Conservation (phyloP, 2,329 filamentous ascomycete genomes). For the Penicillium sp. region DNA sequence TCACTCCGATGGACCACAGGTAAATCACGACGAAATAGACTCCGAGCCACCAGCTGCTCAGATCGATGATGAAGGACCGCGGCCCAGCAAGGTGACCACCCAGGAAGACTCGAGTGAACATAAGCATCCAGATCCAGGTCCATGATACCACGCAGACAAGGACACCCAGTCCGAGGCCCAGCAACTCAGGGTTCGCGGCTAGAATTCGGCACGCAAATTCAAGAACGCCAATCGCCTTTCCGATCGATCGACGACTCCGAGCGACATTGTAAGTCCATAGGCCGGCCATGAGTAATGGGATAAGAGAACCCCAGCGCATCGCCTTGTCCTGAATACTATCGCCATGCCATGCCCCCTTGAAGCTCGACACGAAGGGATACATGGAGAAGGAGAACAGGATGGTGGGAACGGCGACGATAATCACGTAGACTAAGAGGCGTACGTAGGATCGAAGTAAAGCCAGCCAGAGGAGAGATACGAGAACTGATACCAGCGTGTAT, state of each 20-base stretch:
- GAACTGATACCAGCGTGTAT: conserved; percentile 84
- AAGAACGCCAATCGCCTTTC: conserved; percentile 80
- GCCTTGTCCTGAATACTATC: conserved; percentile 76
- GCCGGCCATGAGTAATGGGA: conserved; percentile 70
- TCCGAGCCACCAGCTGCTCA: conserved; percentile 94
- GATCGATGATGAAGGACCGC: conserved; percentile 73
- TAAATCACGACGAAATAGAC: conserved; percentile 90
- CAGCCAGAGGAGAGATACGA: conserved; percentile 88
- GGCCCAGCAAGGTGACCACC: conserved; percentile 72
- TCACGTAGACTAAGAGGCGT: conserved; percentile 73
- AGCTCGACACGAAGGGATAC: conserved; percentile 88
- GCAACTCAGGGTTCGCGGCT: conserved; percentile 75
- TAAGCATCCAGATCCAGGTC: conserved; percentile 94
- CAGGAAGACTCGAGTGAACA: conserved; percentile 94
- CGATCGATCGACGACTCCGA: conserved; percentile 74
- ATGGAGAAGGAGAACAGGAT: conserved; percentile 86
- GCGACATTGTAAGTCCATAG: conserved; percentile 83
- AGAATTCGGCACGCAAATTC: conserved; percentile 91
- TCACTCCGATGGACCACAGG: conserved; percentile 86
- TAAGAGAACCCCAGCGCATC: conserved; percentile 82
- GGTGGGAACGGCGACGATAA: conserved; percentile 79
- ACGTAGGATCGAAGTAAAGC: conserved; percentile 85
- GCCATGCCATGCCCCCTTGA: conserved; percentile 73
- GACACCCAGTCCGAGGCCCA: conserved; percentile 77
- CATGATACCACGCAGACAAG: conserved; percentile 75